Percentiles rank a stretch among this genome's conserved stretches.
phyloP scores from a whole-genome alignment of 2,329 filamentous ascomycete genomes.

The Colletotrichum sp. region DNA sequence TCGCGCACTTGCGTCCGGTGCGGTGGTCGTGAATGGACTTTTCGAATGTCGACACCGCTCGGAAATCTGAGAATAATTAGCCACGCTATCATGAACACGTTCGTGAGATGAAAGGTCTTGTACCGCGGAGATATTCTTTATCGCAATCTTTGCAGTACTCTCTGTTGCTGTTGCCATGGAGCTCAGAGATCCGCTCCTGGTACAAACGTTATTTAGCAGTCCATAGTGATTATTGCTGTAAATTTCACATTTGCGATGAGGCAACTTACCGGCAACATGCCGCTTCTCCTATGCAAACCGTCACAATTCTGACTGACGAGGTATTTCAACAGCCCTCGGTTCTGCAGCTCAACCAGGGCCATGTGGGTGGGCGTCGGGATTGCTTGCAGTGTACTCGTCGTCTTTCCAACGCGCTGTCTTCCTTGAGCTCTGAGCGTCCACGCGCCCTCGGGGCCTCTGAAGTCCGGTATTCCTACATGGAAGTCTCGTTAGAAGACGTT shows the following conservation, averaged over 20 bases:
- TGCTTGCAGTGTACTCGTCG: slow-evolving; percentile 44
- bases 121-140: slow-evolving; percentile 49
- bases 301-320: slow-evolving; percentile 52
- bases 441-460: slow-evolving; percentile 49
- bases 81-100: too few species aligned
- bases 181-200: slow-evolving; percentile 48
- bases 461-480: slow-evolving; percentile 48
- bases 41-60: slow-evolving; percentile 47
- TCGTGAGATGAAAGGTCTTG: too few species aligned
- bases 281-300: slow-evolving; percentile 48
- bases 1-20: slow-evolving; percentile 47
- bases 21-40: slow-evolving; percentile 49
- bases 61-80: slow-evolving; percentile 38
- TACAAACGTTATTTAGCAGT: not conserved
- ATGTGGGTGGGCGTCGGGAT: slow-evolving; percentile 51
- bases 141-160: slow-evolving; percentile 49
- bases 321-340: slow-evolving; percentile 44
- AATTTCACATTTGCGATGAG: too few species aligned
- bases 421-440: slow-evolving; percentile 51
- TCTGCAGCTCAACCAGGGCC: slow-evolving; percentile 50
- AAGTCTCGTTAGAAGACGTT: not conserved
- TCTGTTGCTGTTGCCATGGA: slow-evolving; percentile 53
- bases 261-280: slow-evolving; percentile 43
- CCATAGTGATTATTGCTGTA: too few species aligned
- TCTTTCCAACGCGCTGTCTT: slow-evolving; percentile 32